Base-by-base conservation (phyloP, 1,284 basidiomycete species). In the Ganoderma lucidum region DNA sequence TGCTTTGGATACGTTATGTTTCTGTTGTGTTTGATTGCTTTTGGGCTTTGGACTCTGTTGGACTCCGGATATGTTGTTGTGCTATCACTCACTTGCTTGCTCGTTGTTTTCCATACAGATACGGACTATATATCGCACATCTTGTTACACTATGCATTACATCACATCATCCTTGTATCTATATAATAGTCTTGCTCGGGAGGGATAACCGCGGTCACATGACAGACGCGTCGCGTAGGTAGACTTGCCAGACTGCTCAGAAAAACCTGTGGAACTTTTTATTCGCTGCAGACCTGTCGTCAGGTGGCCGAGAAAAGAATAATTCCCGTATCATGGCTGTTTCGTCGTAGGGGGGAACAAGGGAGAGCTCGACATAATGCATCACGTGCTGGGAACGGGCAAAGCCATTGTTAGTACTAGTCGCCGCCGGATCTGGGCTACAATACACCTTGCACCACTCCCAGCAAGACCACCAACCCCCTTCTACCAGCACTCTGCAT, bases 361-460 rank as follows among this genome's bases (percentile, higher is more conserved):
- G 30, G 53, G 14, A 51, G 48, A 15, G 30, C 30, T 55, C 28
- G 30, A 15, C 14, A 17, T 32, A 12, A 17, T 35, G 1, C 15
- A 17, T 56, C 53, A 56, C 53, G 53, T 56, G 53, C 53, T 56
- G 53, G 53, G 53, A 35, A 56, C 6, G 30, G 32, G 32, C 14
- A 48, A n/a, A 48, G 45, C 44, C 9, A n/a, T 23, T 48, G n/a
- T 23, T 48, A 23, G 45, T 48, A n/a, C 45, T 48, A 28, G 23
- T 17, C 9, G 39, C 39, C 39, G 39, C 39, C 39, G 10, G 39
- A 41, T 6, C n/a, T 23, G 8, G 45, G 48, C 30, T 17, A 30
- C 15, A 30, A 17, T 35, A 51, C 48, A 23, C 10, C 37, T 59
- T 59, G 19, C 32, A 39, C 56, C 32, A n/a, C 56, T 32, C 9